Evolutionary conservation across 1,139 yeast genomes (phyloP).

Genomic region (Blastobotrys proliferans): DNA sequence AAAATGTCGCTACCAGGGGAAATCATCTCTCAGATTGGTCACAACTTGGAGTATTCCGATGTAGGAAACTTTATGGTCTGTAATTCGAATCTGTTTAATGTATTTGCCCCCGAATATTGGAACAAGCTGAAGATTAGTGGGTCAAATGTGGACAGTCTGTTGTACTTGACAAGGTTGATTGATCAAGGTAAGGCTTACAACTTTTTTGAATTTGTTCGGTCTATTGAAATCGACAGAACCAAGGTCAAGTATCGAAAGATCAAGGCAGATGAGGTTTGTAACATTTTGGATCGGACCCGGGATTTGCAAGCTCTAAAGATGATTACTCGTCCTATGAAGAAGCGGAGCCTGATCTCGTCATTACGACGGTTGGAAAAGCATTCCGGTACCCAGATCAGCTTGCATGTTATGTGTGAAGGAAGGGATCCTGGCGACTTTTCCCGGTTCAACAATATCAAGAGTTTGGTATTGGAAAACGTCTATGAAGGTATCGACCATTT

Average conservation of each 20-base stretch:
- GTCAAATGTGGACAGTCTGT: slow-evolving; percentile 5
- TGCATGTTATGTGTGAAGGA: slow-evolving; percentile 9
- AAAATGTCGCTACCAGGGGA: slow-evolving; percentile 10
- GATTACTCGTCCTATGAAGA: slow-evolving; percentile 7
- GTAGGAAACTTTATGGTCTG: background rate
- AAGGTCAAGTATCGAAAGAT: background rate
- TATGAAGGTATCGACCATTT: slow-evolving; percentile 11
- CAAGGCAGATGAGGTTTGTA: background rate
- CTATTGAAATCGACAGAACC: slow-evolving; percentile 1
- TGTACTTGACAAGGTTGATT: slow-evolving; percentile 2
- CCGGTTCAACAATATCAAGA: slow-evolving; percentile 6
- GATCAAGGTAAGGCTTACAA: background rate
- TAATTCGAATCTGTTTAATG: slow-evolving; percentile 1
- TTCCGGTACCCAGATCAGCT: background rate
- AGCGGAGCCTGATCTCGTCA: background rate
- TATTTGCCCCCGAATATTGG: slow-evolving; percentile 8
- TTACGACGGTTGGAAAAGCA: slow-evolving; percentile 3
- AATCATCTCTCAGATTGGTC: slow-evolving; percentile 3
- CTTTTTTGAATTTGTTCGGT: slow-evolving; percentile 3
- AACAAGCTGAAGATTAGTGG: background rate
- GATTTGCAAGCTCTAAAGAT: background rate
- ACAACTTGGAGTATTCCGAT: background rate
- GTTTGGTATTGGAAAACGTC: slow-evolving; percentile 8
- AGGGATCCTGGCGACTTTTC: slow-evolving; percentile 8
- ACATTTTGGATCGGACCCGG: background rate